Evolutionary conservation across 169 alveolate genomes (phyloP).

Genomic region (Eimeria tenella): DNA sequence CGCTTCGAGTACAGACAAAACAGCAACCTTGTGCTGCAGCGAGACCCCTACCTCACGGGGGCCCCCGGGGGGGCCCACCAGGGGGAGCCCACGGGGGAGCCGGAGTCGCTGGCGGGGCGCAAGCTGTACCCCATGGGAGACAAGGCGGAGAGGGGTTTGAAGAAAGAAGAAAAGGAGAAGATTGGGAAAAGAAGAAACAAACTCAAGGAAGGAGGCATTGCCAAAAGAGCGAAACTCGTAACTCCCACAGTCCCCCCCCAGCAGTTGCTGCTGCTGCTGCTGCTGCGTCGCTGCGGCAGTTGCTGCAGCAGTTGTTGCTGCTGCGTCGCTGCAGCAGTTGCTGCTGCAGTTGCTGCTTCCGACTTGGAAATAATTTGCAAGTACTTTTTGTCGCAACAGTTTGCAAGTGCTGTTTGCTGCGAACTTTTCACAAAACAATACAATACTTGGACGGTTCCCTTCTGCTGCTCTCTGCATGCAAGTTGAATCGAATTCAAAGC

Average conservation of each 20-base stretch:
- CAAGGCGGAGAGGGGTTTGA: slow-evolving; percentile 86
- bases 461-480: too few species aligned
- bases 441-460: too few species aligned
- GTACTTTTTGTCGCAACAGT: too few species aligned
- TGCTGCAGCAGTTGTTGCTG: neutral
- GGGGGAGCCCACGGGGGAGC: slow-evolving; percentile 97
- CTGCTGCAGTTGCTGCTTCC: too few species aligned
- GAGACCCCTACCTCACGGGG: slow-evolving; percentile 81
- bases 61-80: slow-evolving; percentile 76
- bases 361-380: too few species aligned
- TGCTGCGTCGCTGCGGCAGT: neutral
- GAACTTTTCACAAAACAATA: too few species aligned
- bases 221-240: slow-evolving; percentile 52
- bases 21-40: slow-evolving; percentile 84
- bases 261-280: neutral
- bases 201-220: slow-evolving; percentile 82
- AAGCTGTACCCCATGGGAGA: slow-evolving; percentile 96
- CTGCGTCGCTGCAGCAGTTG: too few species aligned
- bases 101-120: slow-evolving; percentile 95
- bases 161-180: slow-evolving; percentile 81
- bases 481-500: too few species aligned
- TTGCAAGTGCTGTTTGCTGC: too few species aligned
- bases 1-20: slow-evolving; percentile 93
- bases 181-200: slow-evolving; percentile 75
- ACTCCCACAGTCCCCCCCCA: neutral